These are phyloP conservation scores for Suillus ampliporus DNA, from an alignment of 768 basidiomycete genomes.

Conservation along the genomic window DNA sequence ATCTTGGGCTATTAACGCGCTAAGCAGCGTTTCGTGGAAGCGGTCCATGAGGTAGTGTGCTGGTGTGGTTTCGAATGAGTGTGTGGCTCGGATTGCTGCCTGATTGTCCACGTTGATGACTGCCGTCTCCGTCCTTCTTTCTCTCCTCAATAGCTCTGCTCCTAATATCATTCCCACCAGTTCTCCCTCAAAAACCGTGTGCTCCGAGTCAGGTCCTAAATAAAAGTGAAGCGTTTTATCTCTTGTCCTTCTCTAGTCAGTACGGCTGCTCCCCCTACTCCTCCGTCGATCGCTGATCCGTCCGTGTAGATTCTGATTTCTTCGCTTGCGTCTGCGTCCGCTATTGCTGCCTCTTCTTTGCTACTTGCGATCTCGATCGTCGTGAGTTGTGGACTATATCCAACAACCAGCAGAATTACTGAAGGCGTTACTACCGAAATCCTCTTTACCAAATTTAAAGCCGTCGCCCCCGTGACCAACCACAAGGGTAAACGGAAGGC, in stretches of 20 bases:
- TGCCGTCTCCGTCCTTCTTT: neutral
- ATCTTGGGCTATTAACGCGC: neutral
- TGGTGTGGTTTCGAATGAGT: neutral
- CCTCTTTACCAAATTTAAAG: no score
- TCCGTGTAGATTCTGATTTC: constrained; percentile 23
- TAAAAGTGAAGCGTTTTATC: constrained; percentile 4
- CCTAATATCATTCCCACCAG: constrained; percentile 19
- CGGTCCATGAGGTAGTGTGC: constrained; percentile 11
- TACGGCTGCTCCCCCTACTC: constrained; percentile 28
- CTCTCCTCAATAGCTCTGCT: constrained; percentile 11
- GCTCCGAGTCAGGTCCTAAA: constrained; percentile 12
- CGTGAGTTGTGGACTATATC: no score
- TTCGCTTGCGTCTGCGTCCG: neutral
- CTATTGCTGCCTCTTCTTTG: neutral
- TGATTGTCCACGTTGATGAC: constrained; percentile 22
- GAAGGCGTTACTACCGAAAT: no score
- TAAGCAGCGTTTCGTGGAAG: neutral
- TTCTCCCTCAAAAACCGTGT: constrained; percentile 25
- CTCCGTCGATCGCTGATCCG: neutral
- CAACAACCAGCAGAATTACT: no score
- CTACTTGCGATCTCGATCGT: constrained; percentile 1
- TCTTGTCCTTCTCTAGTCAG: neutral
- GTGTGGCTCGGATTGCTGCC: constrained; percentile 14
- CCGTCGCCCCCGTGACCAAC: no score
- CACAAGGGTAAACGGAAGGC: no score